Evolutionary conservation across 2,329 filamentous ascomycete species (phyloP), one percentile per base, ranked within the genome.

Genomic region (Trichoderma sp.): DNA sequence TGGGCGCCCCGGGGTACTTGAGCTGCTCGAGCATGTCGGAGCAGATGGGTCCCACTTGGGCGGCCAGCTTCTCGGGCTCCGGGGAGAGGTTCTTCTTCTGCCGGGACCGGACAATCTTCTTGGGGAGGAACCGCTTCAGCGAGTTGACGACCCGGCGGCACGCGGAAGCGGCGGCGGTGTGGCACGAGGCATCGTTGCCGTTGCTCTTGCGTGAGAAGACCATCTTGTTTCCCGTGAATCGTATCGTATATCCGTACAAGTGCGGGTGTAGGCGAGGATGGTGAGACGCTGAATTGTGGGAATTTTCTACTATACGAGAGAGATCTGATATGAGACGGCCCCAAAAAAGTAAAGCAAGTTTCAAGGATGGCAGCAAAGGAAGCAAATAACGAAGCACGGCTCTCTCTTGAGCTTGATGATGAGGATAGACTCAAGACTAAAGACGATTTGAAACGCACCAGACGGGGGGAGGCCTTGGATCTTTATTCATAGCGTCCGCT

Each of bases 401-500:
- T 39, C 30, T 7, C n/a, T 48, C 28, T 45, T 45, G n/a, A 44
- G 60, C 57, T 30, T 54, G 50, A 26, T 55, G 34, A 34, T 61
- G 50, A 39, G 60, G 41, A 63, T 60, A 47, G 41, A 39, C 43
- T 19, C 24, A 43, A 47, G 19, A 12, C 60, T 55, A 45, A 41
- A 47, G 59, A 28, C 34, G 19, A 62, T 44, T 7, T 54, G 59
- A 52, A 30, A 62, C 39, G 28, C 60, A 54, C 41, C 60, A 54
- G 43, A 45, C 50, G 48, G 50, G 60, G 34, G 50, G 50, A 55
- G 55, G 39, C n/a, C 41, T 52, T 45, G 43, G 19, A 14, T 34
- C 41, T 55, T 55, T 47, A 45, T 26, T 39, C 41, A 55, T 54
- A 47, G n/a, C 43, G 41, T 58, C 41, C 10, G 41, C 41, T 26